Conservation (phyloP, 1,139 yeast species). For the Arxiozyma slooffiae region DNA sequence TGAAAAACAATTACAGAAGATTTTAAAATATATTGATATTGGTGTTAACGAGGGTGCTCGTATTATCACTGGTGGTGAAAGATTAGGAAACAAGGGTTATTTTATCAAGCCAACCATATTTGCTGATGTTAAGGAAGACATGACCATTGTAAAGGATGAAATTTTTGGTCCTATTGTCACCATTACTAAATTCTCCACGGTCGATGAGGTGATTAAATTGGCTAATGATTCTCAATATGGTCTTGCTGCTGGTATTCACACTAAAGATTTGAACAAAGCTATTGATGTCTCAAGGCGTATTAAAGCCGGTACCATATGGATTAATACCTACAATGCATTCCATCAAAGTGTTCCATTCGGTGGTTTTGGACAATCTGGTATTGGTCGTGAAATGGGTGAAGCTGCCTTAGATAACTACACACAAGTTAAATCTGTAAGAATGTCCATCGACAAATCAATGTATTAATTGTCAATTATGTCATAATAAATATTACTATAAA, state of each 20-base stretch:
- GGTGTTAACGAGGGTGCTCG: slow-evolving; percentile 57
- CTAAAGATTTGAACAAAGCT: slow-evolving; percentile 47
- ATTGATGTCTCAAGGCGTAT: slow-evolving; percentile 51
- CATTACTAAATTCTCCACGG: slow-evolving; percentile 51
- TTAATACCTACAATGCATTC: slow-evolving; percentile 53
- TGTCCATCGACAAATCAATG: slow-evolving; percentile 18
- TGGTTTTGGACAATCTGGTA: slow-evolving; percentile 59
- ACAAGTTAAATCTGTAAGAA: slow-evolving; percentile 49
- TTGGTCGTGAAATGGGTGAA: slow-evolving; percentile 66
- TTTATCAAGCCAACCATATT: slow-evolving; percentile 72
- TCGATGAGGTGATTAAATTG: slow-evolving; percentile 49
- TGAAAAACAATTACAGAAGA: slow-evolving; percentile 47
- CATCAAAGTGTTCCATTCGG: slow-evolving; percentile 47
- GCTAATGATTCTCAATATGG: slow-evolving; percentile 63
- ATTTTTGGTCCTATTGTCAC: slow-evolving; percentile 78
- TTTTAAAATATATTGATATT: slow-evolving; percentile 45
- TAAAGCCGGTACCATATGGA: slow-evolving; percentile 59
- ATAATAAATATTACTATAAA: no score
- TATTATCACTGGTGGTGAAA: slow-evolving; percentile 52
- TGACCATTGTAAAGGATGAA: slow-evolving; percentile 65
- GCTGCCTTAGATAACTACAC: slow-evolving; percentile 60
- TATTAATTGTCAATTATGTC: not conserved
- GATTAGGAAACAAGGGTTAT: slow-evolving; percentile 51
- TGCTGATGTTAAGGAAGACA: slow-evolving; percentile 57
- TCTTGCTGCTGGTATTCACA: slow-evolving; percentile 66